Percentiles rank a stretch among this genome's conserved stretches.
These are phyloP conservation scores for Komagataella mondaviorum DNA, from an alignment of 805 yeast species.

Conservation along the genomic window DNA sequence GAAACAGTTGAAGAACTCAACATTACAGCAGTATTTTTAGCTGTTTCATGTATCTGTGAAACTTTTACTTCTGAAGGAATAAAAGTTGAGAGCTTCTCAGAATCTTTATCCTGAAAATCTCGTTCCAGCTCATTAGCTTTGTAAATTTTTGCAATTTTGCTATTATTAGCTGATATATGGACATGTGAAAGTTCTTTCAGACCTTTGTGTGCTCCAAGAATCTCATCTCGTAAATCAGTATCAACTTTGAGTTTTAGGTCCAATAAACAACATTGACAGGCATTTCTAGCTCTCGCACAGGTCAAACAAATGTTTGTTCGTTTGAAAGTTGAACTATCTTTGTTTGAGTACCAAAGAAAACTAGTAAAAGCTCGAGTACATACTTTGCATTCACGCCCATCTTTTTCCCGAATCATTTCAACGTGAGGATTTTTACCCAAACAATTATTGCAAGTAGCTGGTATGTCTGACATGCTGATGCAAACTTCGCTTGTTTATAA, in stretches of 20 bases:
- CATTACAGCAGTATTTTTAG: conserved; percentile 25
- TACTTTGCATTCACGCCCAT: conserved; percentile 73
- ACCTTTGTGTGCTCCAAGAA: conserved; percentile 55
- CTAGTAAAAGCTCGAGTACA: conserved; percentile 81
- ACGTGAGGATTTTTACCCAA: conserved; percentile 53
- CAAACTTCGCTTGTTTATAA: neutral
- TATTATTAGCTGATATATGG: conserved; percentile 11
- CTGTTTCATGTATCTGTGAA: conserved; percentile 21
- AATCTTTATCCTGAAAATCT: conserved; percentile 1
- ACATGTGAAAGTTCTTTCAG: neutral
- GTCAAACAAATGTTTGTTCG: conserved; percentile 65
- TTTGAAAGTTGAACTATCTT: conserved; percentile 25
- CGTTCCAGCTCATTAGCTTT: conserved; percentile 33
- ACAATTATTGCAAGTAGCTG: conserved; percentile 64
- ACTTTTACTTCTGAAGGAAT: conserved; percentile 5
- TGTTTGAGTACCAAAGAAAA: conserved; percentile 52
- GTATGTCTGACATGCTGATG: conserved; percentile 22
- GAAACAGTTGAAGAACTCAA: conserved; percentile 13
- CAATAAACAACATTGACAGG: conserved; percentile 81
- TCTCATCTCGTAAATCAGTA: conserved; percentile 63
- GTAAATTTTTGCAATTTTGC: conserved; percentile 40
- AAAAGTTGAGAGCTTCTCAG: conserved; percentile 2
- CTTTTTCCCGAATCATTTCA: conserved; percentile 55
- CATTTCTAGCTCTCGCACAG: conserved; percentile 67
- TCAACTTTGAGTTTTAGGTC: conserved; percentile 81